Evolutionary conservation across 1,139 yeast species (phyloP).

Genomic region (Suhomyces ambrosiae): DNA sequence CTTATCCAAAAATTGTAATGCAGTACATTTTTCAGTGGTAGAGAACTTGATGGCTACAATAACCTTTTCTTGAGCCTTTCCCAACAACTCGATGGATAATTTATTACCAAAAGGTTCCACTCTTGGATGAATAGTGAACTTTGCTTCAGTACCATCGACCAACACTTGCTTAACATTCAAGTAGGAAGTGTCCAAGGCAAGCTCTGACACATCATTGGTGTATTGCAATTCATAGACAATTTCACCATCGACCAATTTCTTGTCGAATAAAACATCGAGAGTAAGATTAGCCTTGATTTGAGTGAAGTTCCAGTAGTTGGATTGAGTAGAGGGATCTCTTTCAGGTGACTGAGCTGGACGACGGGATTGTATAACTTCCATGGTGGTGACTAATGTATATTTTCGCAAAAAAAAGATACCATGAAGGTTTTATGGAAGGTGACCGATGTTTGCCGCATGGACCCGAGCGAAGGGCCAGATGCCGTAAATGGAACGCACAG

Average conservation of each 20-base stretch:
- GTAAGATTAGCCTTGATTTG: slow-evolving; percentile 55
- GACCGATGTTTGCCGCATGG: neutral
- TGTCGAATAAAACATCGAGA: slow-evolving; percentile 58
- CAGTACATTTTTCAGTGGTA: slow-evolving; percentile 79
- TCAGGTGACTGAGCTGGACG: slow-evolving; percentile 57
- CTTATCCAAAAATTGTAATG: slow-evolving; percentile 80
- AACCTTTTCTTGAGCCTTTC: slow-evolving; percentile 19
- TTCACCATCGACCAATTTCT: slow-evolving; percentile 54
- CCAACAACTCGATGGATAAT: slow-evolving; percentile 39
- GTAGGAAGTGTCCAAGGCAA: slow-evolving; percentile 71
- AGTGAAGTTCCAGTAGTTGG: slow-evolving; percentile 62
- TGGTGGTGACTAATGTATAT: slow-evolving; percentile 6
- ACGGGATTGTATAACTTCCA: slow-evolving; percentile 20
- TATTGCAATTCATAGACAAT: slow-evolving; percentile 50
- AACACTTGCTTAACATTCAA: slow-evolving; percentile 50
- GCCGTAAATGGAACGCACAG: neutral
- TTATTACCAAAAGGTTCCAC: slow-evolving; percentile 71
- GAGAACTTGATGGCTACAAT: slow-evolving; percentile 52
- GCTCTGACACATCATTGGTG: slow-evolving; percentile 25
- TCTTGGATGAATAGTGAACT: slow-evolving; percentile 48
- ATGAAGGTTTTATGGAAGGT: neutral
- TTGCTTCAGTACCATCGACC: slow-evolving; percentile 42
- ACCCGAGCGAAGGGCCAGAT: neutral
- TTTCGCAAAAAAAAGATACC: neutral
- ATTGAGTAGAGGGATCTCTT: slow-evolving; percentile 71